Base-by-base conservation (phyloP, 1,284 basidiomycete genomes). In the Phellopilus nigrolimitatus region DNA sequence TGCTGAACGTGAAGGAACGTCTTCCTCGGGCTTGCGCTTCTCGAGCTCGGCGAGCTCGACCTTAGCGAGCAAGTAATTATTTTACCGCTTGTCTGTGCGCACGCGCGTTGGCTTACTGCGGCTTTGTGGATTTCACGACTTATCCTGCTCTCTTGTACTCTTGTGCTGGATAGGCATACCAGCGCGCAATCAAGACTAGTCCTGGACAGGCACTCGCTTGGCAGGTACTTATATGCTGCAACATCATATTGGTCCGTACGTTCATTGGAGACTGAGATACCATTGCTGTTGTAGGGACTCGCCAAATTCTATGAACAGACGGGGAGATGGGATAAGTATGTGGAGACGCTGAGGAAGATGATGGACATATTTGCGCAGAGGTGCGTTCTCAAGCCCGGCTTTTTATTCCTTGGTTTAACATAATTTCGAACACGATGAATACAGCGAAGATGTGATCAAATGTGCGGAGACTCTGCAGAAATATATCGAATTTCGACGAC, bases 381-480 rank as follows among this genome's bases (percentile, higher is more conserved):
- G 89, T 90, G 61, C 51, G 79, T 61, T 5, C 10, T 4, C 37
- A 15, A 7, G 44, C n/a, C 31, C 30, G 41, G 40, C 38, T 41
- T 19, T 9, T 3, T 22, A 21, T 9, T 4, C 17, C 25, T 4
- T 44, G 9, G 47, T 40, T 10, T 27, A 31, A 48, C 44, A 45
- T 22, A 36, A n/a, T n/a, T n/a, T 40, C 15, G 22, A 43, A 47
- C 47, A 51, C 57, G 43, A n/a, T n/a, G n/a, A n/a, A n/a, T 56
- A 13, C 57, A 94, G 91, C 3, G 71, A 80, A 28, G 92, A 98
- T 63, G 79, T 78, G 0, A 72, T 73, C 6, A 95, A 90, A 66
- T 89, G 85, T 58, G 91, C 88, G 0, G 88, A 91, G 61, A 71
- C 75, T 0, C 64, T 95, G 37, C 88, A 94, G 63, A 88, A 84